Base-by-base conservation (phyloP, 2,329 filamentous ascomycete genomes). In the Botrytis hyacinthi region DNA sequence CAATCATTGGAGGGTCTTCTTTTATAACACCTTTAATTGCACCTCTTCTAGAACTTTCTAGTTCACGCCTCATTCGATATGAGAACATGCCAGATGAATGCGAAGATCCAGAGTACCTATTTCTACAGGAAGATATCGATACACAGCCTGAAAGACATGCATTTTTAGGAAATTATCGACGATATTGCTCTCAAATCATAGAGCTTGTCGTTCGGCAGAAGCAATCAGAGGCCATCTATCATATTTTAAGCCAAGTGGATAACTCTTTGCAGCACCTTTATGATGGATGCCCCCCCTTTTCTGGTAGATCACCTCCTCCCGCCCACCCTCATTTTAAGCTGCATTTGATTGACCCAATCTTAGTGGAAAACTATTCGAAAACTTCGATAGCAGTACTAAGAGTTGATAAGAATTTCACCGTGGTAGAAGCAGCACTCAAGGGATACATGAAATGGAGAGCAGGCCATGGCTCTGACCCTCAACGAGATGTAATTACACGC, bases 111-210 rank as follows among this genome's bases (percentile, higher is more conserved):
- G 95, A 92, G 0, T 88, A 94, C 74, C 85, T 93, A 18, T 96
- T 97, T 77, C 86, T 99, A 1, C 87, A 94, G 79, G 95, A 98
- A 80, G 96, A 99, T 80, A 97, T 97, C 73, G 96, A 99, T 80
- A 98, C 95, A 0, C 86, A 95, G 32, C 96, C 96, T 0, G 96
- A 99, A 81, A 89, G 94, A 37, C 96, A 99, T 83, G 94, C 94
- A 1, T 99, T 99, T 81, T 87, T 98, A 18, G 94, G 95, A 6
- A 98, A 99, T 80, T 99, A 99, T 82, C 88, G 96, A 57, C 89
- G 96, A 74, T 98, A 97, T 80, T 96, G 94, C 81, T 90, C 91
- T 4, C 91, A 93, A 74, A 89, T 98, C 40, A 94, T 99, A 72
- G 95, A 98, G 82, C 88, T 88, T 26, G 93, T 98, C 76, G 94